These are phyloP conservation scores for Ophiocordyceps robertsii DNA, from an alignment of 2,329 filamentous ascomycete genomes.

Conservation along the genomic window DNA sequence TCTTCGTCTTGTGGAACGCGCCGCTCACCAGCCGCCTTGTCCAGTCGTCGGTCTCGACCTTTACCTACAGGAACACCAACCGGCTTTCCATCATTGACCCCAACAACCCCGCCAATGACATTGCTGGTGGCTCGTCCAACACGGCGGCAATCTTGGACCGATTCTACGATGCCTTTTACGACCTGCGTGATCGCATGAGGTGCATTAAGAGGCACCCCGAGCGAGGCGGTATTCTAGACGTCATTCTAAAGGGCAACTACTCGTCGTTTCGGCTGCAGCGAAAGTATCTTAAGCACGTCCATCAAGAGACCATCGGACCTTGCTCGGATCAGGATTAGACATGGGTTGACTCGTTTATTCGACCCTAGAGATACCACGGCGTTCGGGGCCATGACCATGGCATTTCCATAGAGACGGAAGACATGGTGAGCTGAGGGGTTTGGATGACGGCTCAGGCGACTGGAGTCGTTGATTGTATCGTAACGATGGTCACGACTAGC, in stretches of 20 bases:
- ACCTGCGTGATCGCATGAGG: conserved; percentile 44
- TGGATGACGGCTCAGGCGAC: conserved; percentile 1
- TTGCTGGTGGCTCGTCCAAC: conserved; percentile 71
- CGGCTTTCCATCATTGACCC: conserved; percentile 86
- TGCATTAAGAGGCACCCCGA: conserved; percentile 25
- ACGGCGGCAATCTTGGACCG: conserved; percentile 51
- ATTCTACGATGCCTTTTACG: conserved; percentile 52
- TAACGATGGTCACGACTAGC: conserved; percentile 4
- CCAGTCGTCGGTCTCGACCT: conserved; percentile 27
- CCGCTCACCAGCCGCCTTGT: background rate
- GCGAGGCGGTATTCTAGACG: conserved; percentile 43
- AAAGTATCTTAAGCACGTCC: conserved; percentile 42
- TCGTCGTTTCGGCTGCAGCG: conserved; percentile 58
- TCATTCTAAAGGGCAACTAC: conserved; percentile 69
- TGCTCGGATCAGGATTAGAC: conserved; percentile 13
- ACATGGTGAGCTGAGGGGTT: background rate
- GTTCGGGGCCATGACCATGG: background rate
- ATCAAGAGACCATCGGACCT: conserved; percentile 24
- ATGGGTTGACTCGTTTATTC: too few species aligned
- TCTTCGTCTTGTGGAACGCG: background rate
- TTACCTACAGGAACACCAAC: conserved; percentile 46
- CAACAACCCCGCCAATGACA: conserved; percentile 74
- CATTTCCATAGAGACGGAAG: background rate
- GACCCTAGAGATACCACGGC: conserved; percentile 1
- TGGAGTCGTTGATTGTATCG: conserved; percentile 3